Percentiles rank a stretch among this genome's conserved stretches.
phyloP scores from a whole-genome alignment of 441 rosid species.

The Viola pubescens region DNA sequence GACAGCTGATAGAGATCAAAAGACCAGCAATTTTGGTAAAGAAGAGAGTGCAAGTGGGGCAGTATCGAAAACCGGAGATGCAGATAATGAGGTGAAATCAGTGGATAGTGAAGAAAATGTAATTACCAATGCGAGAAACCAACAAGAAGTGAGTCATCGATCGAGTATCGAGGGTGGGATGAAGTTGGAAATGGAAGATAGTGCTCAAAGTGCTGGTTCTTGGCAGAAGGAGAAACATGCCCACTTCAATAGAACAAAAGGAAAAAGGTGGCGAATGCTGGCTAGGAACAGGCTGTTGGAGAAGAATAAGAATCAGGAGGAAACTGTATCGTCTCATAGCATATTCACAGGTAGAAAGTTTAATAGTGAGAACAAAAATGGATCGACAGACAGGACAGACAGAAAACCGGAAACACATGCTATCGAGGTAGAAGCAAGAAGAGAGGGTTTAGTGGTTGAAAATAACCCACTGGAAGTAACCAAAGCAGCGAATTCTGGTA shows the following conservation, averaged over 20 bases:
- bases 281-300: conserved; percentile 28
- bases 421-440: background rate
- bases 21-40: background rate
- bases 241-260: conserved; percentile 18
- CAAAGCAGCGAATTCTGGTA: conserved; percentile 7
- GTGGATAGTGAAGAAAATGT: conserved; percentile 11
- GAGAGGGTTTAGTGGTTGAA: background rate
- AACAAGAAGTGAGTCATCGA: conserved; percentile 9
- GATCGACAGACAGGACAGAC: conserved; percentile 11
- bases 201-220: conserved; percentile 4
- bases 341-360: conserved; percentile 10
- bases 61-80: conserved; percentile 9
- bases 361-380: conserved; percentile 7
- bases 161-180: conserved; percentile 13
- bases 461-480: background rate
- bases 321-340: conserved; percentile 3
- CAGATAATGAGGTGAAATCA: conserved; percentile 5
- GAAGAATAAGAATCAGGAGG: conserved; percentile 17
- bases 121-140: background rate
- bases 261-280: conserved; percentile 28
- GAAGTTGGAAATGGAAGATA: conserved; percentile 19
- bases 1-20: background rate
- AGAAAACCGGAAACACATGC: background rate
- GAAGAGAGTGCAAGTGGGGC: conserved; percentile 4
- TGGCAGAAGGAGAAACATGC: conserved; percentile 14